Percentiles rank a stretch among this genome's conserved stretches.
These are phyloP conservation scores for Ogataea methanolica DNA, from an alignment of 805 yeast species.

Conservation along the genomic window DNA sequence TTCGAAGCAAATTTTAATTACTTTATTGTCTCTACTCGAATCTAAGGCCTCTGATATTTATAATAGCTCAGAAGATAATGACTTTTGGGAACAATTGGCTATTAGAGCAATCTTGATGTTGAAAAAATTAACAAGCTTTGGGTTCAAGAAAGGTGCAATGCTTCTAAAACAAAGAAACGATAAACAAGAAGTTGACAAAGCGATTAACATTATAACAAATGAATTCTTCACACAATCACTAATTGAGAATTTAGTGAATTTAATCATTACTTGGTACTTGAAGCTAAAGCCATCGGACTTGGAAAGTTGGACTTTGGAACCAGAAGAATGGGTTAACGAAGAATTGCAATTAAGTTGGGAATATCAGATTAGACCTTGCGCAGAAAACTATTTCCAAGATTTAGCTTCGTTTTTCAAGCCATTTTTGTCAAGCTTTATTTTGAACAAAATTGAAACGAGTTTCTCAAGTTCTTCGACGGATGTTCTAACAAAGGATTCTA, in stretches of 20 bases:
- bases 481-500: slow-evolving; percentile 70
- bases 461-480: slow-evolving; percentile 32
- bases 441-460: slow-evolving; percentile 51
- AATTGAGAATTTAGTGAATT: slow-evolving; percentile 54
- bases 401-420: slow-evolving; percentile 60
- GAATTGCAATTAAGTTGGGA: slow-evolving; percentile 77
- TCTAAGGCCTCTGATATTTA: slow-evolving; percentile 64
- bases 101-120: slow-evolving; percentile 62
- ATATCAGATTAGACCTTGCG: slow-evolving; percentile 78
- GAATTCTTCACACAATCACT: slow-evolving; percentile 57
- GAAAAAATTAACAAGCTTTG: slow-evolving; percentile 57
- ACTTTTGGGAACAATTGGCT: slow-evolving; percentile 72
- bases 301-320: slow-evolving; percentile 78
- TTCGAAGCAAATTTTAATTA: slow-evolving; percentile 54
- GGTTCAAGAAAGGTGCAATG: slow-evolving; percentile 63
- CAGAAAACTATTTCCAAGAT: slow-evolving; percentile 79
- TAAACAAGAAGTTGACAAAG: slow-evolving; percentile 54
- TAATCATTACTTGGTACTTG: slow-evolving; percentile 70
- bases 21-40: slow-evolving; percentile 57
- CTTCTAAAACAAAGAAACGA: slow-evolving; percentile 58
- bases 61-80: slow-evolving; percentile 49
- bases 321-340: slow-evolving; percentile 91
- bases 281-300: slow-evolving; percentile 70
- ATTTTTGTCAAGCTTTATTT: slow-evolving; percentile 46
- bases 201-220: slow-evolving; percentile 46